phyloP scores from a whole-genome alignment of 225 moss, liverwort and hornwort species.

The Physcomitrellopsis africana region DNA sequence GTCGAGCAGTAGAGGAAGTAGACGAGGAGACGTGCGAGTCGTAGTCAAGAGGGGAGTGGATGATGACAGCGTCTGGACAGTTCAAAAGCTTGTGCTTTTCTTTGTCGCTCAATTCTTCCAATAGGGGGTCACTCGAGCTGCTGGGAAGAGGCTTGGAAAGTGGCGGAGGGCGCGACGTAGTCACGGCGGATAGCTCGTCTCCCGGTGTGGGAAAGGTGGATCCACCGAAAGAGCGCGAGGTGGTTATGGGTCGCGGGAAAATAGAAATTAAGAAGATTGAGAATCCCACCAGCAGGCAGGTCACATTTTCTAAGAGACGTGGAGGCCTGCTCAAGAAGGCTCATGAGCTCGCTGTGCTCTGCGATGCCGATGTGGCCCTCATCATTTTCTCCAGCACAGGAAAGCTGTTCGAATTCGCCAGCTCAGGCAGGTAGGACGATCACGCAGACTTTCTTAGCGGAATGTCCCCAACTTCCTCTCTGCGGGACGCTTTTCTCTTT shows the following conservation, averaged over 20 bases:
- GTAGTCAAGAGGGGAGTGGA: constrained; percentile 40
- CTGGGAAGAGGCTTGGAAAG: constrained; percentile 24
- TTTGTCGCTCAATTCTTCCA: constrained; percentile 33
- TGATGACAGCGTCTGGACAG: constrained; percentile 54
- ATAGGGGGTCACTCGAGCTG: neutral
- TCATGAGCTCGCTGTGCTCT: constrained; percentile 57
- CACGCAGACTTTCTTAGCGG: neutral
- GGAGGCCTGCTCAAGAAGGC: constrained; percentile 62
- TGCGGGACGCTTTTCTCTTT: neutral
- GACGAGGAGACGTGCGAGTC: neutral
- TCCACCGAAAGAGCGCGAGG: constrained; percentile 28
- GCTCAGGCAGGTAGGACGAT: constrained; percentile 55
- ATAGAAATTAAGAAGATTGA: constrained; percentile 65
- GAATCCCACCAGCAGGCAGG: constrained; percentile 63
- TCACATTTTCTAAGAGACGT: constrained; percentile 59
- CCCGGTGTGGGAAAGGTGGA: constrained; percentile 16
- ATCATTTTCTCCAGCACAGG: constrained; percentile 58
- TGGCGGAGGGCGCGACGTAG: constrained; percentile 12
- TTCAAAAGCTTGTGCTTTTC: constrained; percentile 37
- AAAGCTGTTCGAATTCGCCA: constrained; percentile 60
- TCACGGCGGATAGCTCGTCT: constrained; percentile 22
- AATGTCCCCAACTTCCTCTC: neutral
- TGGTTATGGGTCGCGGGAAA: constrained; percentile 58
- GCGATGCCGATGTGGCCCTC: constrained; percentile 58
- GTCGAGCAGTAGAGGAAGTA: neutral